Evolutionary conservation across 75 land plant species (phyloP), one percentile per base, ranked within the genome.

Genomic region (Gnetum montanum): DNA sequence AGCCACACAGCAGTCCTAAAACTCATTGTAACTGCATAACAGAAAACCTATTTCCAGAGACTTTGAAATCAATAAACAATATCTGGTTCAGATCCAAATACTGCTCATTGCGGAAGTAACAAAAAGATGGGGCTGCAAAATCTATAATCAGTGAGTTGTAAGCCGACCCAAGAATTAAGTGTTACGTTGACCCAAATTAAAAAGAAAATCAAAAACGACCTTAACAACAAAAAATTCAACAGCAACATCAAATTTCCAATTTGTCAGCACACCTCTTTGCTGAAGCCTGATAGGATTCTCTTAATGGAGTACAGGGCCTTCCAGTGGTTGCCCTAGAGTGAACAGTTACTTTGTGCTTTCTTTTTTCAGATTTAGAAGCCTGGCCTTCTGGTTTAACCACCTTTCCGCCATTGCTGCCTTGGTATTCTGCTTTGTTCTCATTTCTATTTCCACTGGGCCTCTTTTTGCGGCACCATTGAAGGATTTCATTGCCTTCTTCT

Each of bases 381-480:
- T 53, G 55, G 8, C 37, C 25, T 19, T 53, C 55, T 8, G 4
- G 12, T n/a, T 30, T 23, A 30, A 53, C 23, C 19, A 4, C 20
- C 22, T 53, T 53, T 31, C 55, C 22, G 22, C 31, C 8, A 8
- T 29, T 34, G 23, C 19, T 33, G 37, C 13, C 4, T 31, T 34
- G 34, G 22, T 53, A 34, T 31, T 53, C 37, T 25, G 23, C 12
- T 33, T 25, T 34, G 8, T 34, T 31, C 34, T 53, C 37, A 10
- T 13, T 29, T 30, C 31, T 53, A 36, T 53, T 20, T 10, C 22
- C 55, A 3, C 55, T 11, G 22, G 55, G 55, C 55, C 55, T 53
- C 31, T 53, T 53, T 25, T 33, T 53, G 5, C 4, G 13, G 18
- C 43, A 41, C 55, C 55, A 53, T 25, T 53, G 55, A 16, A 53